Conservation (phyloP, 2,329 filamentous ascomycete species). For the Pseudopithomyces maydicus region DNA sequence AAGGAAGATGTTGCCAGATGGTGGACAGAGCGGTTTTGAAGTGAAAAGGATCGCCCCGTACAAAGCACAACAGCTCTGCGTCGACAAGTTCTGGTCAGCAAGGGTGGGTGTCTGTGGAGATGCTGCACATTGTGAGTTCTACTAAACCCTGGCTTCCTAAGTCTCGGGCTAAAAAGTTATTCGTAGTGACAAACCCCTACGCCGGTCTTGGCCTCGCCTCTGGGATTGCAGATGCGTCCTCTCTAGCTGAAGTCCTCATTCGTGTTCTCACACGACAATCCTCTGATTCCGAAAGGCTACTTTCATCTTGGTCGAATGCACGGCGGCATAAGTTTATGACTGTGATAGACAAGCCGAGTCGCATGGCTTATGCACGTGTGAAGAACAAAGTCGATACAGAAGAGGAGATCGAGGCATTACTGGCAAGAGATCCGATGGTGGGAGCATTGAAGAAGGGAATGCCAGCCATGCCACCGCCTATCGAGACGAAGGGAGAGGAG, state of each 20-base stretch:
- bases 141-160: background rate
- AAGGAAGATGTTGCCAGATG: conserved; percentile 35
- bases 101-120: conserved; percentile 46
- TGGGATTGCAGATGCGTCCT: conserved; percentile 42
- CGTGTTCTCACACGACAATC: conserved; percentile 28
- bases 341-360: conserved; percentile 41
- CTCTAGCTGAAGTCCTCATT: conserved; percentile 33
- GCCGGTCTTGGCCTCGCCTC: conserved; percentile 42
- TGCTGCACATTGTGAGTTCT: conserved; percentile 43
- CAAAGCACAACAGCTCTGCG: conserved; percentile 48
- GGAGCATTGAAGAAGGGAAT: conserved; percentile 37
- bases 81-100: conserved; percentile 35
- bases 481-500: conserved; percentile 30
- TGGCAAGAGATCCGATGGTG: conserved; percentile 33
- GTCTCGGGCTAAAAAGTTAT: background rate
- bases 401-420: conserved; percentile 28
- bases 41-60: conserved; percentile 46
- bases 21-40: conserved; percentile 26
- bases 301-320: conserved; percentile 42
- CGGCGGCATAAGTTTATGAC: conserved; percentile 41
- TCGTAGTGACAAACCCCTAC: conserved; percentile 43
- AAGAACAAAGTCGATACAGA: conserved; percentile 29
- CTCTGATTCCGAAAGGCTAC: conserved; percentile 24
- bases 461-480: conserved; percentile 33
- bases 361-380: conserved; percentile 34